Percentiles rank a stretch among this genome's conserved stretches.
These are phyloP conservation scores for Voacanga thouarsii DNA, from an alignment of 257 asterid genomes.

Conservation along the genomic window DNA sequence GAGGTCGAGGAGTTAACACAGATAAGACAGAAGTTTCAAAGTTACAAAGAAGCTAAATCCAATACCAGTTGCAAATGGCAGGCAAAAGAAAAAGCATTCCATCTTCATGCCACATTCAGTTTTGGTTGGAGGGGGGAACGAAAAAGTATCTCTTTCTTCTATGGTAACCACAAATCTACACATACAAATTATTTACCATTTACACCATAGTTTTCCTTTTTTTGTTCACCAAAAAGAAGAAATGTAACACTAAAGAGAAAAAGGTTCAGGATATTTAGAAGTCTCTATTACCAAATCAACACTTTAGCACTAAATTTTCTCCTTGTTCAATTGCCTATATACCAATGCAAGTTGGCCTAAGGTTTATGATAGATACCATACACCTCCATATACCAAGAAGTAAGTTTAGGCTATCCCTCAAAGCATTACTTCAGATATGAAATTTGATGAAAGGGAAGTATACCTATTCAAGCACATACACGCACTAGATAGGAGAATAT, in stretches of 20 bases:
- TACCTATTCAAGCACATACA: background rate
- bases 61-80: background rate
- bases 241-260: background rate
- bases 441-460: background rate
- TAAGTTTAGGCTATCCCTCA: background rate
- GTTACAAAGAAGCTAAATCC: background rate
- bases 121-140: background rate
- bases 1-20: background rate
- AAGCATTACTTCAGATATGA: background rate
- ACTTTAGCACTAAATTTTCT: background rate
- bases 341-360: background rate
- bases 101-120: background rate
- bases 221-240: background rate
- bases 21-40: background rate
- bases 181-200: background rate
- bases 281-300: background rate
- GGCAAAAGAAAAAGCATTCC: background rate
- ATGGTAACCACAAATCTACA: background rate
- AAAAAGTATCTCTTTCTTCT: background rate
- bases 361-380: background rate
- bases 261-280: background rate
- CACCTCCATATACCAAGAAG: background rate
- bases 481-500: background rate
- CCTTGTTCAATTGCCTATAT: background rate
- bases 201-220: background rate